Base-by-base conservation (phyloP, 176 grass and related monocot species). In the Zea luxurians region DNA sequence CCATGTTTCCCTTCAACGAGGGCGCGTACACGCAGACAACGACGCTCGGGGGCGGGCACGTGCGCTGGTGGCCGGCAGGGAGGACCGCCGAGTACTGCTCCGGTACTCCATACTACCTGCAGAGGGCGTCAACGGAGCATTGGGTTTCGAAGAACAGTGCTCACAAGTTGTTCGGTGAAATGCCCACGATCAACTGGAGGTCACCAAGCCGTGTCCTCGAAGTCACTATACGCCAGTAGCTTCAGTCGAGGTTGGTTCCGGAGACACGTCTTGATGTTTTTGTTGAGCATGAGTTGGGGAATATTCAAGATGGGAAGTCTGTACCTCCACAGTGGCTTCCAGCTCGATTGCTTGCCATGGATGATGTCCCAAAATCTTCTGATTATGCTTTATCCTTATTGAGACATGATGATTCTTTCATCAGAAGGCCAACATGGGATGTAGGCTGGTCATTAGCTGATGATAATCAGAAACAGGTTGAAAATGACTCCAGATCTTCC, bases 341-440 rank as follows among this genome's bases (percentile, higher is more conserved):
- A 87, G 89, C 93, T 37, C 78, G 48, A 50, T 82, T 96, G 64
- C 83, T 96, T 85, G 90, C 84, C 61, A 69, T 96, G 95, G 87
- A 92, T 73, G 95, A 94, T 94, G 89, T 94, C 41, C 61, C 77
- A 34, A 55, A 72, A 68, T 82, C 95, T 80, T 85, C 89, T 87
- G 83, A 80, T 88, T 82, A 91, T 70, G 71, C 94, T 50, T 80
- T 81, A 73, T 92, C 95, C 66, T 78, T 97, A 64, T 38, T 94
- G 74, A 86, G 79, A 70, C 85, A 75, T 41, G 82, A 86, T 3
- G 80, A 77, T 50, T 49, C 82, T 77, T 86, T 79, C 69, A 79
- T 47, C 48, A 82, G 86, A 84, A 85, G 61, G 75, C 82, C 76
- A 50, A 83, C 95, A 47, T 97, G 95, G 95, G 83, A 90, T 88